Evolutionary conservation across 805 yeast genomes (phyloP), one percentile per base, ranked within the genome.

Genomic region (Nakazawaea holstii): DNA sequence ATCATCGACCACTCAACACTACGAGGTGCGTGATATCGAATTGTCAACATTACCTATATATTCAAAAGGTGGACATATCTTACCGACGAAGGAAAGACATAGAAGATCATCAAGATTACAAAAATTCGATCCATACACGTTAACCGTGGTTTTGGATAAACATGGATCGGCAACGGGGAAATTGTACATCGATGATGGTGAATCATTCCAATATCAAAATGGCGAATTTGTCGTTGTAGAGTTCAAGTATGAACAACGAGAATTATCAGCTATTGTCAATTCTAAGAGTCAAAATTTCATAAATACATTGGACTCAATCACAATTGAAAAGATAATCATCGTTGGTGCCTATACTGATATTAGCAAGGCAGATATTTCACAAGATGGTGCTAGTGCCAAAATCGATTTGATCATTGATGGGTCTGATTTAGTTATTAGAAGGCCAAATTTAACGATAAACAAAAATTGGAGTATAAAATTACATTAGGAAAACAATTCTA

Each of bases 111-210:
- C 95, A 3, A 80, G 74, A 59, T 67, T 87, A 52, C 87, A 86
- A 92, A 68, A 60, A 26, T 66, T 73, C 52, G 98, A 91, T 60
- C 96, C 97, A 4, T 88, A 81, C 60, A 85, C 95, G 0, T 57
- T 91, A 33, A 72, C 83, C 2, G 66, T 91, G 38, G 87, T 87
- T 0, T 70, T 82, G 9, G 71, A 70, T 48, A 54, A 58, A 2
- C 55, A 65, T 2, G 53, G 56, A 6, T 89, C 91, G 0, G 62
- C 63, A 0, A 86, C 87, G 1, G 70, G 69, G 5, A 62, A 66
- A 14, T 60, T 91, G 30, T 91, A 90, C 61, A 64, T 85, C 33
- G 98, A 91, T 61, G 98, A 91, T 63, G 96, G 95, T 13, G 86
- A 82, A 55, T 72, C 91, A 0, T 87, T 75, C 54, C 76, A 70